Percentiles rank a stretch among this genome's conserved stretches.
These are phyloP conservation scores for Geotrichum aggregatum DNA, from an alignment of 1,139 yeast species.

Conservation along the genomic window DNA sequence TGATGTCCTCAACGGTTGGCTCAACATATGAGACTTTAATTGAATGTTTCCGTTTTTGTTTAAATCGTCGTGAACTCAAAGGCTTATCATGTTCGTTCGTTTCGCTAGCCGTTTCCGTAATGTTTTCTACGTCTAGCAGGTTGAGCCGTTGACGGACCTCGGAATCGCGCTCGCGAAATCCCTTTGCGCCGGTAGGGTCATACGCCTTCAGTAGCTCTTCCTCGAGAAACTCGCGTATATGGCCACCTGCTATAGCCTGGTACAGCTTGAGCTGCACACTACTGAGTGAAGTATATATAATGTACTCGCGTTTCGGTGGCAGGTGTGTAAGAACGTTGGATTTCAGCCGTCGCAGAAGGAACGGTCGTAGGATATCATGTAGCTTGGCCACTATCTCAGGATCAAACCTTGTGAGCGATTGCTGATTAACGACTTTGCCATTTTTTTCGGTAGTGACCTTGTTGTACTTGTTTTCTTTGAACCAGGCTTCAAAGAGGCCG, in stretches of 20 bases:
- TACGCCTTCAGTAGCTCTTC: conserved; percentile 43
- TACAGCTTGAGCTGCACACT: conserved; percentile 86
- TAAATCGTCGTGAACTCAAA: conserved; percentile 1
- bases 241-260: conserved; percentile 78
- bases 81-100: background rate
- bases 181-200: conserved; percentile 92
- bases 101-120: no score
- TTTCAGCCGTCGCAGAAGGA: conserved; percentile 81
- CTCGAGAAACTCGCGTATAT: conserved; percentile 10
- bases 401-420: background rate
- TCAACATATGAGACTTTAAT: background rate
- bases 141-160: no score
- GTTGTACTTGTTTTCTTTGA: conserved; percentile 45
- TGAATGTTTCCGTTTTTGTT: background rate
- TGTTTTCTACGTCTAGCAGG: no score
- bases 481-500: conserved; percentile 88
- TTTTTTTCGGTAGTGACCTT: background rate
- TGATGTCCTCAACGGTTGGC: no score
- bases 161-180: conserved; percentile 82
- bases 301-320: conserved; percentile 97
- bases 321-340: conserved; percentile 96
- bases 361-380: conserved; percentile 91
- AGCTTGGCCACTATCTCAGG: conserved; percentile 72
- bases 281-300: conserved; percentile 83
- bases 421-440: background rate